Conservation (phyloP, 2,329 filamentous ascomycete species). For the Clarireedia homoeocarpa region DNA sequence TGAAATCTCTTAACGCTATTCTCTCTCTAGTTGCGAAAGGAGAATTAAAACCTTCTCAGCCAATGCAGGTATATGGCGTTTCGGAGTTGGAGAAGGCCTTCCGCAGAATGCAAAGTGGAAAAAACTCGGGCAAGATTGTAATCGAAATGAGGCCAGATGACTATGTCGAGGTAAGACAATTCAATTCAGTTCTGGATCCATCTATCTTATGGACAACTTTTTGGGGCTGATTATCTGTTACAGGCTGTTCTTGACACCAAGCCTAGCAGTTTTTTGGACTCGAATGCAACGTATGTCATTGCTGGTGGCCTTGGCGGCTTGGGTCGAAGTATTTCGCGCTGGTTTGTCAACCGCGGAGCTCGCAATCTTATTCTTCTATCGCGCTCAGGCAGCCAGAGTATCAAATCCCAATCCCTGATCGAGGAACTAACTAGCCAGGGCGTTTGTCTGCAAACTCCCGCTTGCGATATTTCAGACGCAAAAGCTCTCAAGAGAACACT, state of each 20-base stretch:
- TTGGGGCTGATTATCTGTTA: neutral
- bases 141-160: slow-evolving; percentile 35
- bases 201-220: neutral
- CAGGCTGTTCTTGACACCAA: neutral
- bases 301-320: slow-evolving; percentile 27
- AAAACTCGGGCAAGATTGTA: slow-evolving; percentile 16
- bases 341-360: slow-evolving; percentile 21
- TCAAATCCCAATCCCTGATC: slow-evolving; percentile 8
- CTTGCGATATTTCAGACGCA: slow-evolving; percentile 40
- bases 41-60: neutral
- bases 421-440: slow-evolving; percentile 21
- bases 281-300: slow-evolving; percentile 22
- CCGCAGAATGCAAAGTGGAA: slow-evolving; percentile 18
- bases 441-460: slow-evolving; percentile 35
- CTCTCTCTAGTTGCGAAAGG: neutral
- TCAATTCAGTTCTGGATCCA: neutral
- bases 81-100: slow-evolving; percentile 25
- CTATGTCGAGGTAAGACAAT: slow-evolving; percentile 33
- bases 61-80: neutral
- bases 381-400: slow-evolving; percentile 11
- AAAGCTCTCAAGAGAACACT: slow-evolving; percentile 13
- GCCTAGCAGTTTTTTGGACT: slow-evolving; percentile 10
- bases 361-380: slow-evolving; percentile 26
- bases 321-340: slow-evolving; percentile 19
- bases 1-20: neutral